phyloP scores from a whole-genome alignment of 805 yeast species.

The Spathaspora hagerdaliae region DNA sequence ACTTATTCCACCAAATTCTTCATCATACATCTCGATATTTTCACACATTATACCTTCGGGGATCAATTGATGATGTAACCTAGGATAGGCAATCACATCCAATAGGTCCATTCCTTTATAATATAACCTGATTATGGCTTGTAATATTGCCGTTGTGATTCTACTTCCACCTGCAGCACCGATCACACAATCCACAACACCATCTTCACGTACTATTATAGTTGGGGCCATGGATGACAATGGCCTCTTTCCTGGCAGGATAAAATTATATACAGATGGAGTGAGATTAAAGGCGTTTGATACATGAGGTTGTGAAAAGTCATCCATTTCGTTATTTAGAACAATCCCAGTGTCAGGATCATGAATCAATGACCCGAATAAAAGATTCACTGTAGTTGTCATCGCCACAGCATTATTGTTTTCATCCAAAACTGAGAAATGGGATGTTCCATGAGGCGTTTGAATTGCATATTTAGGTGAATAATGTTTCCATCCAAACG shows the following conservation, averaged over 20 bases:
- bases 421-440: slow-evolving; percentile 73
- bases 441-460: slow-evolving; percentile 90
- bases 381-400: slow-evolving; percentile 83
- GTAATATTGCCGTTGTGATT: slow-evolving; percentile 77
- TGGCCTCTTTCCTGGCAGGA: slow-evolving; percentile 76
- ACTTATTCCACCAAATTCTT: slow-evolving; percentile 29
- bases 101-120: slow-evolving; percentile 56
- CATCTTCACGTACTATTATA: slow-evolving; percentile 45
- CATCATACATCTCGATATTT: slow-evolving; percentile 35
- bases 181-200: slow-evolving; percentile 56
- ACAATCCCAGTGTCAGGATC: slow-evolving; percentile 81
- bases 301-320: slow-evolving; percentile 69
- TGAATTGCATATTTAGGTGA: slow-evolving; percentile 72
- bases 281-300: slow-evolving; percentile 75
- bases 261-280: slow-evolving; percentile 78
- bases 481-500: slow-evolving; percentile 70
- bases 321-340: slow-evolving; percentile 92
- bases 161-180: slow-evolving; percentile 97
- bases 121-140: slow-evolving; percentile 67
- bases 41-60: slow-evolving; percentile 71
- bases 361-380: slow-evolving; percentile 79
- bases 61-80: slow-evolving; percentile 85
- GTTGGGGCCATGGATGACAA: slow-evolving; percentile 81
- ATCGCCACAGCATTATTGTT: slow-evolving; percentile 75
- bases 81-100: slow-evolving; percentile 71